A percentile compares a stretch with the other conserved stretches of the same genome.
Conservation (phyloP, 2,329 filamentous ascomycete genomes). For the Hymenoscyphus linearis region DNA sequence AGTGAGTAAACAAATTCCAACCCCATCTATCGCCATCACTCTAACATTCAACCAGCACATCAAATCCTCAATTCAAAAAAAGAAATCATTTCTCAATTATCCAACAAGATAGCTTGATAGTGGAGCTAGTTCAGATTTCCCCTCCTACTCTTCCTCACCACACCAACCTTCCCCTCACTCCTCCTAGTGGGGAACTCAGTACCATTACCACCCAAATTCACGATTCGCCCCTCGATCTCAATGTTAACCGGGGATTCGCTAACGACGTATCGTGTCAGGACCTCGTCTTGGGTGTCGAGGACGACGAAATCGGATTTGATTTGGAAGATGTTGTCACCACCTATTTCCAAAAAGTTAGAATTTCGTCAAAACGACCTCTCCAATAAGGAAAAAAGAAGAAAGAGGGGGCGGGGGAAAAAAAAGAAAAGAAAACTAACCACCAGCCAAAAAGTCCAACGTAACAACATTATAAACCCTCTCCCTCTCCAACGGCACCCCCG, state of each 20-base stretch:
- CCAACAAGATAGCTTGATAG: no score
- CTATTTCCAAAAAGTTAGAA: no score
- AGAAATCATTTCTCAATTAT: no score
- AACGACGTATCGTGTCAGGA: slow-evolving; percentile 46
- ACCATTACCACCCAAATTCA: slow-evolving; percentile 8
- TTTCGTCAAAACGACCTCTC: no score
- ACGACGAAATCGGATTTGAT: slow-evolving; percentile 37
- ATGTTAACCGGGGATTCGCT: slow-evolving; percentile 14
- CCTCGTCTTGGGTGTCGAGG: slow-evolving; percentile 50
- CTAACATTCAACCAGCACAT: no score
- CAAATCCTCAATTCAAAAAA: no score
- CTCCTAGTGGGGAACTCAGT: background rate
- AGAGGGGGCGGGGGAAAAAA: background rate
- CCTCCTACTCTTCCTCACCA: no score
- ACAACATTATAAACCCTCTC: slow-evolving; percentile 49
- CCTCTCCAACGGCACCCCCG: slow-evolving; percentile 41
- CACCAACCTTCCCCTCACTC: background rate
- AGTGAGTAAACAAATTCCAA: no score
- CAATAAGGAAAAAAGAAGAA: background rate
- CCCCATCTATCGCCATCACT: no score
- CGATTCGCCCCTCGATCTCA: slow-evolving; percentile 10
- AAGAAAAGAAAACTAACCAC: slow-evolving; percentile 17
- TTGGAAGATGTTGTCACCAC: slow-evolving; percentile 55
- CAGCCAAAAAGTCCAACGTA: slow-evolving; percentile 58
- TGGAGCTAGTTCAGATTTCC: no score